These are phyloP conservation scores for Corylus avellana DNA, from an alignment of 306 rosid species.

Conservation along the genomic window DNA sequence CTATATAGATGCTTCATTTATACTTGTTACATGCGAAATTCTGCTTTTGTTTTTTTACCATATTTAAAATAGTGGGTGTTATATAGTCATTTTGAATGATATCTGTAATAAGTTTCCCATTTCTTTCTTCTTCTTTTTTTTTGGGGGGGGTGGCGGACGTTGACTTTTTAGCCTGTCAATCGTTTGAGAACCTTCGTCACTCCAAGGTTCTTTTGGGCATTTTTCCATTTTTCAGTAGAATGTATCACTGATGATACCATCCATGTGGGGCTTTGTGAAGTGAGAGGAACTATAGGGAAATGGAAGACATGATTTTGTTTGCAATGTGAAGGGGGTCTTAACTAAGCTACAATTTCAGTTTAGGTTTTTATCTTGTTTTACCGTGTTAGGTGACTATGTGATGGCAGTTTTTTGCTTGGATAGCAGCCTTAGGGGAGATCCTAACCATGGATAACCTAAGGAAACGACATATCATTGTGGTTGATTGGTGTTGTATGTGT, in stretches of 20 bases:
- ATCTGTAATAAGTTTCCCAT: neutral
- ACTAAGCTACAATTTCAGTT: neutral
- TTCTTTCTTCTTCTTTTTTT: neutral
- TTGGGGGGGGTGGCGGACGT: no score
- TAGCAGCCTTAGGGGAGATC: no score
- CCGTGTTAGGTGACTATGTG: neutral
- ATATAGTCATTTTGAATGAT: neutral
- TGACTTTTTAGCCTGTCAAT: neutral
- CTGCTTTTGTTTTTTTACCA: neutral
- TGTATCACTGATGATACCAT: neutral
- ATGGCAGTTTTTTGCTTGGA: no score
- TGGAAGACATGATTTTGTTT: neutral
- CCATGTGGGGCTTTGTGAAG: neutral
- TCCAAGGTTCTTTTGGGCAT: neutral
- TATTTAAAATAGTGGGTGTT: neutral
- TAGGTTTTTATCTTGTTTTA: neutral
- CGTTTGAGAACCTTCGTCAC: neutral
- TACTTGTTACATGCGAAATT: conserved; percentile 5
- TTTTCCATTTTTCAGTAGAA: neutral
- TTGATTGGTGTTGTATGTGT: no score
- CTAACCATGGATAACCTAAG: no score
- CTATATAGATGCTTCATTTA: conserved; percentile 16
- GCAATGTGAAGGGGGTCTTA: neutral
- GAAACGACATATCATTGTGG: no score
- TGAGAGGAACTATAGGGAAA: neutral